Percentiles rank a stretch among this genome's conserved stretches.
phyloP scores from a whole-genome alignment of 2,329 filamentous ascomycete genomes.

The Xylaria sp. region DNA sequence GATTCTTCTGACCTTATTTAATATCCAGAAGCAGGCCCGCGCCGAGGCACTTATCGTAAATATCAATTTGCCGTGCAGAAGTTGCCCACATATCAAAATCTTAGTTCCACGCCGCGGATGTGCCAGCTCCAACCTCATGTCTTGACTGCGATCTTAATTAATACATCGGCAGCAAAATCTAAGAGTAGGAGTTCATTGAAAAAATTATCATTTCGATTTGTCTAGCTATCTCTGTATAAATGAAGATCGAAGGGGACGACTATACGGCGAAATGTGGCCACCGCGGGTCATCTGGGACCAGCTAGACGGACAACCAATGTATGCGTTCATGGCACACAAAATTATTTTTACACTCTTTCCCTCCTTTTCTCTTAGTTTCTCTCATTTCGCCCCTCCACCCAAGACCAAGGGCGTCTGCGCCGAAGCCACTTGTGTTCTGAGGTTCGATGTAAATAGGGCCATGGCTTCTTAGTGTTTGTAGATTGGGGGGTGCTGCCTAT shows the following conservation, averaged over 20 bases:
- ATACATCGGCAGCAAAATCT: not conserved
- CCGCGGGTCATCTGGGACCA: not conserved
- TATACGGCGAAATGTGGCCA: not conserved
- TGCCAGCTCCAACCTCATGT: too few relatives aligned
- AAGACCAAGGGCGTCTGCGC: not conserved
- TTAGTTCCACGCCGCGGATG: too few relatives aligned
- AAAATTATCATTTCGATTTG: not conserved
- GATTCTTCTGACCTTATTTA: too few relatives aligned
- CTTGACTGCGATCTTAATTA: not conserved
- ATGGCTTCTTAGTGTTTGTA: not conserved
- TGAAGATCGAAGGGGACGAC: not conserved
- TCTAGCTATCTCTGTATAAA: constrained; percentile 5
- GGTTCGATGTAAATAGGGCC: not conserved
- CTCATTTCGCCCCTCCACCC: not conserved
- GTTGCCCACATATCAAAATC: too few relatives aligned
- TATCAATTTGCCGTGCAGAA: too few relatives aligned
- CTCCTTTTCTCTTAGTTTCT: not conserved
- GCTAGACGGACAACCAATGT: not conserved
- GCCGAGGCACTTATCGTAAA: too few relatives aligned
- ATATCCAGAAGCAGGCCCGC: too few relatives aligned
- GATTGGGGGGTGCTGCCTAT: not conserved
- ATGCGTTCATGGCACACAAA: not conserved
- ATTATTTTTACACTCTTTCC: not conserved
- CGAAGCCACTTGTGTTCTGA: not conserved
- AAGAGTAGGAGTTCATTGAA: not conserved